phyloP scores from a whole-genome alignment of 768 basidiomycete species.

The Russula virescens region DNA sequence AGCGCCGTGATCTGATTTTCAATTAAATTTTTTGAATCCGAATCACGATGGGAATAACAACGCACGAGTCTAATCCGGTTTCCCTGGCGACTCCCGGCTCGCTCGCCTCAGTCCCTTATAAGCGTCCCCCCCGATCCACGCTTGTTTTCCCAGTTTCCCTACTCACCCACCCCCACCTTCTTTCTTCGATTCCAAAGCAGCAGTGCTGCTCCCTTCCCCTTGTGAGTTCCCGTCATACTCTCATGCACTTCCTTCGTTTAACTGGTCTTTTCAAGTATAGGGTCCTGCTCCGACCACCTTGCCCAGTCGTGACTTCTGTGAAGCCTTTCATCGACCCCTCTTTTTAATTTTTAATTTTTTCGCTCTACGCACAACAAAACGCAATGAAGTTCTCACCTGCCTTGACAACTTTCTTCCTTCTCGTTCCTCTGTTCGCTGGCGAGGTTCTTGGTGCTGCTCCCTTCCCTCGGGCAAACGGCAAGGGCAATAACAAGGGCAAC shows the following conservation, averaged over 20 bases:
- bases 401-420: conserved; percentile 10
- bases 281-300: conserved; percentile 29
- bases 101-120: not conserved
- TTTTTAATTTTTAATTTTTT: not conserved
- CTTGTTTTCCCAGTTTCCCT: not conserved
- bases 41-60: not conserved
- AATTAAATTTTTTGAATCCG: not conserved
- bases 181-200: conserved; percentile 37
- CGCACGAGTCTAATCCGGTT: not conserved
- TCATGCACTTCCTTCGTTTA: not conserved
- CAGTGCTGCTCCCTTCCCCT: conserved; percentile 44
- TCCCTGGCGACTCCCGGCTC: conserved; percentile 4
- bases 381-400: conserved; percentile 23
- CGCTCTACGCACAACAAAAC: conserved; percentile 6
- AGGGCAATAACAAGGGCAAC: not conserved
- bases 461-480: not conserved
- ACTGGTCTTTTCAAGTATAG: conserved; percentile 28
- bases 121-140: not conserved
- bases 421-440: conserved; percentile 6
- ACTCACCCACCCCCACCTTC: conserved; percentile 29
- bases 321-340: conserved; percentile 31
- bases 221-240: conserved; percentile 24
- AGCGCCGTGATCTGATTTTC: conserved; percentile 19
- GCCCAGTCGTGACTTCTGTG: conserved; percentile 42
- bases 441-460: conserved; percentile 9